Conservation (phyloP, 495 filamentous ascomycete species). For the Penicillium waksmanii region DNA sequence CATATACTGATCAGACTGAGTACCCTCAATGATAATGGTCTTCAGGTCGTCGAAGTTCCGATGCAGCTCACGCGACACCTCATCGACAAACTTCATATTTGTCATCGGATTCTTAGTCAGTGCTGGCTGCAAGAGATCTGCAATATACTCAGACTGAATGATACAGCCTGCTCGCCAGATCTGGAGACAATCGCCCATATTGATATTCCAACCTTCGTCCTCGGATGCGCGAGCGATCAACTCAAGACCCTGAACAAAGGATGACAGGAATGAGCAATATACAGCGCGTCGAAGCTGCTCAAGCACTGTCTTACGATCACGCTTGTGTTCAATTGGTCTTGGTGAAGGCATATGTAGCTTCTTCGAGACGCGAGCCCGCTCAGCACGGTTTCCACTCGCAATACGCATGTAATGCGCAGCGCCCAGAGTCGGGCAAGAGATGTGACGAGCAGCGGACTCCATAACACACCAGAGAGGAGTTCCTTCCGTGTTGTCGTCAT, state of each 20-base stretch:
- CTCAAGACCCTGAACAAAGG: slow-evolving; percentile 70
- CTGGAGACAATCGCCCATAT: slow-evolving; percentile 61
- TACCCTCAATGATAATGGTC: slow-evolving; percentile 57
- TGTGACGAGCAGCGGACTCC: slow-evolving; percentile 64
- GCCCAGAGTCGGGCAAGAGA: slow-evolving; percentile 67
- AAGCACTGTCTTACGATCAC: slow-evolving; percentile 54
- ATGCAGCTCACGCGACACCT: slow-evolving; percentile 59
- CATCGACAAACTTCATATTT: slow-evolving; percentile 51
- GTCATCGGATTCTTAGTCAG: slow-evolving; percentile 38
- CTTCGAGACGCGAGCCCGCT: slow-evolving; percentile 52
- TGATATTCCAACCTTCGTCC: slow-evolving; percentile 65
- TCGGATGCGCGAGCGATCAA: slow-evolving; percentile 64
- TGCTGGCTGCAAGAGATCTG: slow-evolving; percentile 56
- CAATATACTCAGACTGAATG: slow-evolving; percentile 70
- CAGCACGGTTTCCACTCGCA: slow-evolving; percentile 62
- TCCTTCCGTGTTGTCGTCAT: slow-evolving; percentile 68
- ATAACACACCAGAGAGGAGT: slow-evolving; percentile 68
- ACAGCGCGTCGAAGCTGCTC: slow-evolving; percentile 64
- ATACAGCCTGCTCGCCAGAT: slow-evolving; percentile 79
- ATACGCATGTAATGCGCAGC: slow-evolving; percentile 68
- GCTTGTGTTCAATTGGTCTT: slow-evolving; percentile 41
- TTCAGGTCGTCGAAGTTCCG: slow-evolving; percentile 56
- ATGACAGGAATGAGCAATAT: slow-evolving; percentile 64
- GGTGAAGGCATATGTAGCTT: slow-evolving; percentile 47
- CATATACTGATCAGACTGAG: slow-evolving; percentile 64